A percentile compares a stretch with the other conserved stretches of the same genome.
Conservation (phyloP, 495 filamentous ascomycete species). For the Daldinia vernicosa region DNA sequence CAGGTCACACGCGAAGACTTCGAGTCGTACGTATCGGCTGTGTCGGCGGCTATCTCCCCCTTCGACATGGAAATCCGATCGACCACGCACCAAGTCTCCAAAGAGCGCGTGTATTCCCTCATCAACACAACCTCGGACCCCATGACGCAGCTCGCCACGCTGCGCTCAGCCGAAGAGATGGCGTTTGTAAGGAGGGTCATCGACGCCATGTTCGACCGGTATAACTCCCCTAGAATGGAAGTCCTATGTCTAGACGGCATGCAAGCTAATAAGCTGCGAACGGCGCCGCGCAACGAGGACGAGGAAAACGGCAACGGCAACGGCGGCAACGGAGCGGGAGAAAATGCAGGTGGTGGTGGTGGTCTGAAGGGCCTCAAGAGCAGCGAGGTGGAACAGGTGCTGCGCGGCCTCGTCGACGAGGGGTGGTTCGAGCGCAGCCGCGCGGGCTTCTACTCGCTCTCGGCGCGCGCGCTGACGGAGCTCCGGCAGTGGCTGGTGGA, state of each 20-base stretch:
- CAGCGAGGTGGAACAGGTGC: constrained; percentile 75
- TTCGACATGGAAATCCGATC: constrained; percentile 89
- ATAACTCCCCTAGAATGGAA: constrained; percentile 79
- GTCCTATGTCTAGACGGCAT: constrained; percentile 80
- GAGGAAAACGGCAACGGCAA: constrained; percentile 51
- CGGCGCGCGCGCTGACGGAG: constrained; percentile 83
- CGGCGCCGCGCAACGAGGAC: constrained; percentile 55
- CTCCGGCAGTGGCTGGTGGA: constrained; percentile 80
- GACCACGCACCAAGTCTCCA: constrained; percentile 67
- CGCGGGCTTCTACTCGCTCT: constrained; percentile 77
- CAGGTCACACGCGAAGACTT: constrained; percentile 76
- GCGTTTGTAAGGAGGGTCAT: constrained; percentile 87
- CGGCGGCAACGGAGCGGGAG: constrained; percentile 53
- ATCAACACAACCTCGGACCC: constrained; percentile 90
- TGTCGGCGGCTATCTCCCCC: constrained; percentile 74
- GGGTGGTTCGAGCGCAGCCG: constrained; percentile 83
- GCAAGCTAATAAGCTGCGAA: constrained; percentile 73
- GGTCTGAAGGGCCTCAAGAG: constrained; percentile 69
- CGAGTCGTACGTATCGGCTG: constrained; percentile 69
- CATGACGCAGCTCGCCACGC: constrained; percentile 86
- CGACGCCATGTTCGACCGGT: constrained; percentile 89
- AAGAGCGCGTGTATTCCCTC: constrained; percentile 71
- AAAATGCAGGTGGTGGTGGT: not conserved
- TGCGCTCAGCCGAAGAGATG: constrained; percentile 82
- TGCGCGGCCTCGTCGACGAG: constrained; percentile 75